A percentile compares a stretch with the other conserved stretches of the same genome.
Conservation (phyloP, 2,329 filamentous ascomycete genomes). For the Pseudogymnoascus sp. region DNA sequence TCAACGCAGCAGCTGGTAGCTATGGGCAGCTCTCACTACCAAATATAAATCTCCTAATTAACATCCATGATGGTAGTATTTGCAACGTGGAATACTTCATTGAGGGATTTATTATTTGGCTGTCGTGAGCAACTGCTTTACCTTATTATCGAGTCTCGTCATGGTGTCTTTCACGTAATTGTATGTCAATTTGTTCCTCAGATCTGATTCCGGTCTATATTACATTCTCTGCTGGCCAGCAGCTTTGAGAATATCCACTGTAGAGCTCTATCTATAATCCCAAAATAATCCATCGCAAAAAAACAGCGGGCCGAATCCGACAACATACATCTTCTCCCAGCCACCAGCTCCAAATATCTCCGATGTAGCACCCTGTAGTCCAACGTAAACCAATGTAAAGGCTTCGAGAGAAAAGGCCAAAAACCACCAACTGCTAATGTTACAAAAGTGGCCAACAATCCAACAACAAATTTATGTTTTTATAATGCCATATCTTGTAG, state of each 20-base stretch:
- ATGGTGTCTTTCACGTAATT: not conserved
- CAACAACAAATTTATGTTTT: conserved; percentile 1
- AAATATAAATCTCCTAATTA: no score
- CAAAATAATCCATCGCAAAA: not conserved
- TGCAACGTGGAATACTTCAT: no score
- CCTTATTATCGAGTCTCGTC: not conserved
- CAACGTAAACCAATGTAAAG: not conserved
- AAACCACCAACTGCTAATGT: not conserved
- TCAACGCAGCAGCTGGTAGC: no score
- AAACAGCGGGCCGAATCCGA: no score
- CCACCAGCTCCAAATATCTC: no score
- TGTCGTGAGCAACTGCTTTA: no score
- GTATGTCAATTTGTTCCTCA: not conserved
- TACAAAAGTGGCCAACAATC: not conserved
- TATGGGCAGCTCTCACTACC: no score
- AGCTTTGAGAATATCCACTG: not conserved
- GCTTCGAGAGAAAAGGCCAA: not conserved
- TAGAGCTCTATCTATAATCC: not conserved
- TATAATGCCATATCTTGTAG: conserved; percentile 10
- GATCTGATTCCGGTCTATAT: not conserved
- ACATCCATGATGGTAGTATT: no score
- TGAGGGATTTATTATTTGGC: not conserved
- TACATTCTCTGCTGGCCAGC: not conserved
- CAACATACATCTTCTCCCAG: no score
- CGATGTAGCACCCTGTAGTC: not conserved